Evolutionary conservation across 441 rosid species (phyloP).

Genomic region (Brassica balearica): DNA sequence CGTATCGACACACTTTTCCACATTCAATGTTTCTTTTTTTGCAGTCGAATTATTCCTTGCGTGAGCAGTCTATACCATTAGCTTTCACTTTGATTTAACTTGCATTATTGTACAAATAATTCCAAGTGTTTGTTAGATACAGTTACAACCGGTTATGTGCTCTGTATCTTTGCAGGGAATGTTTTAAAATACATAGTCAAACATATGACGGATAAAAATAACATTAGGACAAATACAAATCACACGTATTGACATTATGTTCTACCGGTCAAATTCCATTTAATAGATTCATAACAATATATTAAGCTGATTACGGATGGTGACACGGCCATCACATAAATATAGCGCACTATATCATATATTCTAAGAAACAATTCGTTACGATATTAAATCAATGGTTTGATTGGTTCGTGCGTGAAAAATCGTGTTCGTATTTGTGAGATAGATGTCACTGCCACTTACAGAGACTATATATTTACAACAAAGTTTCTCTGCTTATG

Average conservation of each 20-base stretch:
- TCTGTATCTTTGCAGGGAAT: constrained; percentile 30
- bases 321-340: not conserved
- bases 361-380: not conserved
- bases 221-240: not conserved
- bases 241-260: constrained; percentile 4
- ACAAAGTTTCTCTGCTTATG: not conserved
- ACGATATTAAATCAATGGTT: not conserved
- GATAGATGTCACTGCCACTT: not conserved
- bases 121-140: constrained; percentile 37
- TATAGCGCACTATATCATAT: not conserved
- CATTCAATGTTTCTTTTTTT: constrained; percentile 25
- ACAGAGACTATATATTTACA: not conserved
- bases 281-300: constrained; percentile 1
- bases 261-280: not conserved
- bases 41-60: constrained; percentile 41
- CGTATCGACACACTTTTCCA: constrained; percentile 24
- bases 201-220: constrained; percentile 11
- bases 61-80: constrained; percentile 38
- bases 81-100: constrained; percentile 4
- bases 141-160: constrained; percentile 34
- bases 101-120: constrained; percentile 29
- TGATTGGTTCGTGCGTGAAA: not conserved
- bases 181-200: constrained; percentile 34
- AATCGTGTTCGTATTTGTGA: not conserved
- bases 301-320: not conserved